Evolutionary conservation across 176 grass and related monocot genomes (phyloP).

Genomic region (Aegilops umbellulata): DNA sequence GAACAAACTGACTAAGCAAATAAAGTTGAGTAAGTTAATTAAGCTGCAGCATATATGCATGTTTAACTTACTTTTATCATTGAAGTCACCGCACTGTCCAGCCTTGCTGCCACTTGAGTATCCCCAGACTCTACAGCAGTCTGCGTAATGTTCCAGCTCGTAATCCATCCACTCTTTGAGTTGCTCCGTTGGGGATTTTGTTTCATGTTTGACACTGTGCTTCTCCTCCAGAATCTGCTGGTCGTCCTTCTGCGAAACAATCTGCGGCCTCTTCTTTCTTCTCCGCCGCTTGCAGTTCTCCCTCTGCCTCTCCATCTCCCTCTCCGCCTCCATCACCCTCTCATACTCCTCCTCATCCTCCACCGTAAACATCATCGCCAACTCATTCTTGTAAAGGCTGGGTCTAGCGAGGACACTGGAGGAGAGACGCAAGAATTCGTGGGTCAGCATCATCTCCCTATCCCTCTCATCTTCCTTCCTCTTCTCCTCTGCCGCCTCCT

Average conservation of each 20-base stretch:
- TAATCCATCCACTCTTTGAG: neutral
- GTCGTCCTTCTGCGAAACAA: too few species aligned
- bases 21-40: too few species aligned
- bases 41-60: too few species aligned
- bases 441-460: too few species aligned
- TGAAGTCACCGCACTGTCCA: neutral
- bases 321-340: neutral
- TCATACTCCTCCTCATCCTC: neutral
- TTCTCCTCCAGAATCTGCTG: too few species aligned
- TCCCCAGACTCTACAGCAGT: neutral
- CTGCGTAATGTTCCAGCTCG: accelerated
- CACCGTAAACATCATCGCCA: neutral
- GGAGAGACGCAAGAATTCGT: neutral
- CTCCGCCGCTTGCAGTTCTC: neutral
- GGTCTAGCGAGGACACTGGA: neutral
- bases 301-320: neutral
- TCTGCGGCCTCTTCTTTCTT: too few species aligned
- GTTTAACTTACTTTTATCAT: neutral
- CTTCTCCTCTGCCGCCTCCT: neutral
- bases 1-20: too few species aligned
- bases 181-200: neutral
- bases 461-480: too few species aligned
- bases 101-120: neutral
- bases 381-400: neutral
- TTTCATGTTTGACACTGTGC: too few species aligned